Base-by-base conservation (phyloP, 2,329 filamentous ascomycete species). In the Penicillium freii region DNA sequence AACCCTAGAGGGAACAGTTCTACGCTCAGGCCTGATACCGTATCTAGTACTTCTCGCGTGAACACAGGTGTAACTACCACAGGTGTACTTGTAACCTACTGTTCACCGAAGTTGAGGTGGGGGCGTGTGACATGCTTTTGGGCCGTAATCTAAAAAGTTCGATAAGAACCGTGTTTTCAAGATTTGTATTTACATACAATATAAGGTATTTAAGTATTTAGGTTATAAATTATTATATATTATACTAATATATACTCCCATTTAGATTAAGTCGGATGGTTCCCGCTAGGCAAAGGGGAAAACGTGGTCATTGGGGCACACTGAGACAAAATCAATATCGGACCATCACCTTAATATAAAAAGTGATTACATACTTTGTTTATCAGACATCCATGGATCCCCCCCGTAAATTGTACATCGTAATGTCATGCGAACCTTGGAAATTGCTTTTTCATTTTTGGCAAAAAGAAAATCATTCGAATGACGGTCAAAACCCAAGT, bases 11-110 rank as follows among this genome's bases (percentile, higher is more conserved):
- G 9, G 15, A 44, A n/a, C 13, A 25, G 31, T 19, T 47, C 29
- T 25, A 56, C 62, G 63, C 63, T 65, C 58, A 61, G 62, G 52
- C 63, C 58, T 50, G 45, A 45, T 34, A 44, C 43, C 31, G 34
- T 48, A 39, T 45, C 31, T 21, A n/a, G 7, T 27, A 33, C 39
- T 21, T 45, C 5, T 19, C 31, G 8, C 6, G 23, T 44, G 49
- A 51, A 33, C 49, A 50, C 48, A 42, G 15, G 40, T 52, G 50
- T 52, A 52, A 52, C 50, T 51, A 13, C 19, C 5, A 23, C n/a
- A 21, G 19, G 15, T 17, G 27, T 23, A 23, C 48, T 40, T 29
- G 34, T 31, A 31, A 23, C 48, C 4, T 13, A 7, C 15, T 44
- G 34, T 50, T 54, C 44, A 43, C 51, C 34, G 51, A 54, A 52